phyloP scores from a whole-genome alignment of 306 rosid species.

The Elaeagnus macrophylla region DNA sequence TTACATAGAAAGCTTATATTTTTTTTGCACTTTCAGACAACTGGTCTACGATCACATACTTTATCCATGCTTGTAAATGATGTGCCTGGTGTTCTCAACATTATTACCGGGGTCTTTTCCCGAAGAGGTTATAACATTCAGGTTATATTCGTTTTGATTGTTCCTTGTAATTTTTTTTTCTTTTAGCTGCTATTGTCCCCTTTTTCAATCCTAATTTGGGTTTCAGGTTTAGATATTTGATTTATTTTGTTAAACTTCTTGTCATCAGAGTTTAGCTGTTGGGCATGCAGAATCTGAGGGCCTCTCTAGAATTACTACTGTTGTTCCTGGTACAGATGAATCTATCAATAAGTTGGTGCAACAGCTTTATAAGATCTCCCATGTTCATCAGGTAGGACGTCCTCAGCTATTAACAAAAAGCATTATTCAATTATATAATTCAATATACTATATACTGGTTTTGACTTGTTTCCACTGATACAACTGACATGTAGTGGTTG shows the following conservation, averaged over 20 bases:
- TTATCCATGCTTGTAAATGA: slow-evolving; percentile 72
- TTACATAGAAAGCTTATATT: neutral
- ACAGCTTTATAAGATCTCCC: slow-evolving; percentile 69
- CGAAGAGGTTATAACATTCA: slow-evolving; percentile 87
- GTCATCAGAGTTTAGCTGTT: slow-evolving; percentile 74
- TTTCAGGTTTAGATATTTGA: slow-evolving; percentile 12
- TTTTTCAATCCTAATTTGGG: neutral
- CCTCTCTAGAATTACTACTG: slow-evolving; percentile 74
- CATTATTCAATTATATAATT: slow-evolving; percentile 14
- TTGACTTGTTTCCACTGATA: neutral
- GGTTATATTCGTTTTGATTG: slow-evolving; percentile 28
- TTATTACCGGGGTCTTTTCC: slow-evolving; percentile 74
- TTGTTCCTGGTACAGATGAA: slow-evolving; percentile 83
- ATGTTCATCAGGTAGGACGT: slow-evolving; percentile 54
- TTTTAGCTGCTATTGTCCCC: neutral
- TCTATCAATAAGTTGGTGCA: slow-evolving; percentile 66
- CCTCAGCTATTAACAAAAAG: slow-evolving; percentile 14
- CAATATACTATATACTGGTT: slow-evolving; percentile 10
- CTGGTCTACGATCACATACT: slow-evolving; percentile 71
- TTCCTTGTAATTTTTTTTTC: neutral
- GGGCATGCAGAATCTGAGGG: slow-evolving; percentile 83
- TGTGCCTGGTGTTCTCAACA: slow-evolving; percentile 68
- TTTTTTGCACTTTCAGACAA: slow-evolving; percentile 46
- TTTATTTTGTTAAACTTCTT: slow-evolving; percentile 14
- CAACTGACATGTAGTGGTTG: neutral